Evolutionary conservation across 2,329 filamentous ascomycete species (phyloP).

Genomic region (Pseudogymnoascus sp.): DNA sequence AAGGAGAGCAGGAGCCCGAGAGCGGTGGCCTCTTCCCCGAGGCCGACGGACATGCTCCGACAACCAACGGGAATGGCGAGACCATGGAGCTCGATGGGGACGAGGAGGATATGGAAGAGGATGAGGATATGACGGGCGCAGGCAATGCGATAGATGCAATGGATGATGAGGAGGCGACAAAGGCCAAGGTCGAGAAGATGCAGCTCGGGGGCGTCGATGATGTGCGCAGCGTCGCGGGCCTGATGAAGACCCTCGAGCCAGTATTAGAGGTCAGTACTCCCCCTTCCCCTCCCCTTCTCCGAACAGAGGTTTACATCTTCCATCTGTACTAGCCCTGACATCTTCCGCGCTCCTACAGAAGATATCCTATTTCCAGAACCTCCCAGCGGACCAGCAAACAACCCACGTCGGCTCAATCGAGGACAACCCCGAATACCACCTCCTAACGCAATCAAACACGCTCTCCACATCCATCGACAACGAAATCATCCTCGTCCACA

Average conservation of each 20-base stretch:
- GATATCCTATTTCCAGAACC: conserved; percentile 68
- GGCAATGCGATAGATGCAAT: conserved; percentile 41
- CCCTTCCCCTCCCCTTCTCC: conserved; percentile 20
- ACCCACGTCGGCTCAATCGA: conserved; percentile 74
- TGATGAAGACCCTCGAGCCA: conserved; percentile 76
- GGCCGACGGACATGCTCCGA: conserved; percentile 30
- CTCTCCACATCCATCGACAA: conserved; percentile 88
- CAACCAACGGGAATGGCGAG: conserved; percentile 25
- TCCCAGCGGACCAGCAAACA: conserved; percentile 56
- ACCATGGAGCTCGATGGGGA: conserved; percentile 54
- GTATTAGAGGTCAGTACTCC: conserved; percentile 66
- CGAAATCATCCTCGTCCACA: conserved; percentile 88
- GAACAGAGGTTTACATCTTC: conserved; percentile 54
- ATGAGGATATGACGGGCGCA: conserved; percentile 47
- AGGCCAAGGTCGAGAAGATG: conserved; percentile 77
- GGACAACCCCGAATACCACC: conserved; percentile 84
- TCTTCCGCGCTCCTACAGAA: conserved; percentile 55
- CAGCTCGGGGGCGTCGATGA: conserved; percentile 65
- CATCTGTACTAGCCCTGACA: conserved; percentile 59
- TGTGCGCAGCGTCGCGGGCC: conserved; percentile 66
- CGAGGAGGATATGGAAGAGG: conserved; percentile 52
- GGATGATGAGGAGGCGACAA: conserved; percentile 61
- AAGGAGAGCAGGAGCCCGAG: conserved; percentile 56
- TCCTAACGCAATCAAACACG: conserved; percentile 80
- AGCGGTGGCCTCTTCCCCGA: conserved; percentile 38